These are phyloP conservation scores for Magnusiomyces tetraspermus DNA, from an alignment of 1,139 yeast genomes.

Conservation along the genomic window DNA sequence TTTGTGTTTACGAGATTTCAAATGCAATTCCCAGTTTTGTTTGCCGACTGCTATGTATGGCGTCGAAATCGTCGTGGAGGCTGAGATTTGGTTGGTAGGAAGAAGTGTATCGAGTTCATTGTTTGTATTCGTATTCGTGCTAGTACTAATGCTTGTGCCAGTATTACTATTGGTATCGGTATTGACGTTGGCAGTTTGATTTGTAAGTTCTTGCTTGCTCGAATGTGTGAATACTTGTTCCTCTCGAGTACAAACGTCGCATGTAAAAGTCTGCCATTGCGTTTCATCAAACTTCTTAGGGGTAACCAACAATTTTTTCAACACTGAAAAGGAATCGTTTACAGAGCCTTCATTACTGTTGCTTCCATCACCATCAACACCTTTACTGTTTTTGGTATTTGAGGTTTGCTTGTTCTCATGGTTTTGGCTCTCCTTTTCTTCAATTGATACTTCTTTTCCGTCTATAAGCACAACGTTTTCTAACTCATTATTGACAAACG, in stretches of 20 bases:
- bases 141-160: too few relatives aligned
- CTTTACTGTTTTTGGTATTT: background rate
- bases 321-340: constrained; percentile 11
- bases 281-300: constrained; percentile 21
- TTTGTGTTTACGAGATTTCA: constrained; percentile 44
- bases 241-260: constrained; percentile 51
- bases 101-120: background rate
- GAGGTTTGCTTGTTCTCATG: background rate
- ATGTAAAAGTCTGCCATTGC: constrained; percentile 61
- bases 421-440: background rate
- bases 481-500: constrained; percentile 31
- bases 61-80: constrained; percentile 32
- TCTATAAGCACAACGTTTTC: constrained; percentile 12
- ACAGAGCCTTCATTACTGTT: constrained; percentile 1
- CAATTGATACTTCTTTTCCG: background rate
- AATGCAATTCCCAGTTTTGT: constrained; percentile 58
- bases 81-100: background rate
- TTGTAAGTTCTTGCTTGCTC: too few relatives aligned
- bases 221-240: constrained; percentile 32
- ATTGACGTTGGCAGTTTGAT: too few relatives aligned
- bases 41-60: constrained; percentile 65
- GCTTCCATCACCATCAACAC: background rate
- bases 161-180: too few relatives aligned
- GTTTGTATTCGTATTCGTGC: background rate
- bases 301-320: constrained; percentile 32